Base-by-base conservation (phyloP, 306 rosid species). In the Prunus padus region DNA sequence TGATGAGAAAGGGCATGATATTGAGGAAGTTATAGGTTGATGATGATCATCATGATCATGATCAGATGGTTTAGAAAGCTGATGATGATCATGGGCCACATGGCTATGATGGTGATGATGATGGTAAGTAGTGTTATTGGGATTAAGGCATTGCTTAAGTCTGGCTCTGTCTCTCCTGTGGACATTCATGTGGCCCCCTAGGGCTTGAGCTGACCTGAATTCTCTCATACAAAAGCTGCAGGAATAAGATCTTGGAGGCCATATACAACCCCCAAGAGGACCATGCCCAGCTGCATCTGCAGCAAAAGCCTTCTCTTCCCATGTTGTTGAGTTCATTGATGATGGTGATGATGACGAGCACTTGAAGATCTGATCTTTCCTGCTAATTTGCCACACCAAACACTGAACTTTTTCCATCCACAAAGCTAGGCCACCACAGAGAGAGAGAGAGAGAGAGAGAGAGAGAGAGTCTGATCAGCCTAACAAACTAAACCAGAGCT, bases 151-250 rank as follows among this genome's bases (percentile, higher is more conserved):
- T 79, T 86, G 93, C 62, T 89, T 88, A 65, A 95, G 99, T 63
- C 85, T 77, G 37, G 97, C 99, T 72, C 97, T 87, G 51, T 95
- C 99, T 60, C 97, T 84, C 16, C 99, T 79, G 59, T 95, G 99
- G 50, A 95, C 89, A 74, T 95, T 95, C 98, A 95, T 95, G 87
- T 95, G 98, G 61, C 98, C 98, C 0, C 98, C 98, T 23, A 95
- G 89, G 45, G 99, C 99, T 80, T 95, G 99, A 63, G 99, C 99
- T 68, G 97, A 95, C 84, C 87, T 84, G 71, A 95, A 95, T 82
- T 92, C 89, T 84, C 96, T 88, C 71, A 76, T 82, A 64, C 99
- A 95, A 70, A 95, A 95, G 62, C 76, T 83, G 37, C 99, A 95
- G 26, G 92, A 80, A 76, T 95, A 95, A 49, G 93, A 92, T 55